Conservation (phyloP, 2,329 filamentous ascomycete species). For the Moelleriella libera region DNA sequence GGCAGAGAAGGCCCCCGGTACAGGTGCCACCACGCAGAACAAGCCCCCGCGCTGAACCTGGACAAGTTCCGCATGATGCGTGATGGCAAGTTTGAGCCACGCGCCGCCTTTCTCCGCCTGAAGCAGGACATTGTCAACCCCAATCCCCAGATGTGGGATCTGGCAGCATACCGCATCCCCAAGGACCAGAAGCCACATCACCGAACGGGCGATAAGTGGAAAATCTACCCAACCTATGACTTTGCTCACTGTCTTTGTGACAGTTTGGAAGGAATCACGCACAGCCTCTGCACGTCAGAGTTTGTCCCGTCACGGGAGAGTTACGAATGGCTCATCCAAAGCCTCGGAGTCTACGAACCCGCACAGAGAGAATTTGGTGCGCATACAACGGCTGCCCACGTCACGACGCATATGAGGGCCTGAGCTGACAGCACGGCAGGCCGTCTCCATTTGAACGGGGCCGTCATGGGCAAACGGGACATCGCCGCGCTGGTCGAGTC, state of each 20-base stretch:
- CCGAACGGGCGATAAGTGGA: conserved; percentile 71
- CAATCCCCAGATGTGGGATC: conserved; percentile 94
- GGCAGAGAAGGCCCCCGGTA: conserved; percentile 47
- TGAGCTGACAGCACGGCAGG: conserved; percentile 10
- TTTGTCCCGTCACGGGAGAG: conserved; percentile 73
- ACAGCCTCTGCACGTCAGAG: conserved; percentile 89
- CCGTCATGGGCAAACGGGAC: conserved; percentile 74
- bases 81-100: conserved; percentile 77
- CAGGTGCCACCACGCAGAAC: conserved; percentile 65
- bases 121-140: conserved; percentile 73
- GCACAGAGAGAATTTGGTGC: too few species aligned
- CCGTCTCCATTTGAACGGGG: conserved; percentile 57
- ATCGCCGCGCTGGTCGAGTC: conserved; percentile 66
- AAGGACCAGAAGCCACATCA: conserved; percentile 54
- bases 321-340: conserved; percentile 79
- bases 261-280: conserved; percentile 81
- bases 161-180: conserved; percentile 77
- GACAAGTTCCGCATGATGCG: conserved; percentile 79
- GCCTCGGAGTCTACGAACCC: neutral
- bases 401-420: too few species aligned
- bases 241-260: conserved; percentile 86
- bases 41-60: conserved; percentile 61
- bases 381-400: too few species aligned
- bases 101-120: conserved; percentile 79
- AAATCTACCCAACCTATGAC: conserved; percentile 90